Percentiles rank a stretch among this genome's conserved stretches.
These are phyloP conservation scores for Arthroderma sp. DNA, from an alignment of 2,329 filamentous ascomycete genomes.

Conservation along the genomic window DNA sequence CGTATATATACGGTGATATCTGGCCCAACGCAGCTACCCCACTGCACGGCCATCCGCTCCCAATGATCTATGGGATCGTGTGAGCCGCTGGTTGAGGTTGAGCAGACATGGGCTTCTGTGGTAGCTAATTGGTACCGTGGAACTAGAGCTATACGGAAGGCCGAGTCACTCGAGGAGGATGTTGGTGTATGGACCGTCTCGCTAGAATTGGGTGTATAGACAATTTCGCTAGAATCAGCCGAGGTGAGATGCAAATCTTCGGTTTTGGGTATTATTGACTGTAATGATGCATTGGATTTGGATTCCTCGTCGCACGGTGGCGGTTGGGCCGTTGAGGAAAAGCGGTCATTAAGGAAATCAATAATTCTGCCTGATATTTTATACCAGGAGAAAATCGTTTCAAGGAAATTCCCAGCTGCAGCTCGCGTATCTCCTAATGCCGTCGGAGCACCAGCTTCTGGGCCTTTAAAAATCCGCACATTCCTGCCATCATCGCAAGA, in stretches of 20 bases:
- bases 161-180: conserved; percentile 10
- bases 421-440: conserved; percentile 28
- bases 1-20: conserved; percentile 46
- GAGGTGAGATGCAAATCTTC: conserved; percentile 23
- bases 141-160: conserved; percentile 60
- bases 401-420: conserved; percentile 49
- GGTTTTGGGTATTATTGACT: conserved; percentile 24
- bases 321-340: conserved; percentile 11
- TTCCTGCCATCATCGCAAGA: conserved; percentile 41
- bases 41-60: conserved; percentile 93
- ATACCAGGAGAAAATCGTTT: conserved; percentile 62
- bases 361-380: conserved; percentile 59
- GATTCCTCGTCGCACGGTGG: conserved; percentile 1
- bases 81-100: conserved; percentile 61
- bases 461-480: conserved; percentile 40
- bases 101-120: conserved; percentile 61
- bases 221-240: conserved; percentile 12
- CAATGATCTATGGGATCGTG: conserved; percentile 84
- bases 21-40: conserved; percentile 72
- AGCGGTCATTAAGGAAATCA: conserved; percentile 39
- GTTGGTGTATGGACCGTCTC: conserved; percentile 6
- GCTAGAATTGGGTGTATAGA: conserved; percentile 8
- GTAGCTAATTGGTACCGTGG: conserved; percentile 69
- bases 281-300: conserved; percentile 21
- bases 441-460: conserved; percentile 20